These are phyloP conservation scores for Toxicodendron radicans DNA, from an alignment of 345 rosid species.

Conservation along the genomic window DNA sequence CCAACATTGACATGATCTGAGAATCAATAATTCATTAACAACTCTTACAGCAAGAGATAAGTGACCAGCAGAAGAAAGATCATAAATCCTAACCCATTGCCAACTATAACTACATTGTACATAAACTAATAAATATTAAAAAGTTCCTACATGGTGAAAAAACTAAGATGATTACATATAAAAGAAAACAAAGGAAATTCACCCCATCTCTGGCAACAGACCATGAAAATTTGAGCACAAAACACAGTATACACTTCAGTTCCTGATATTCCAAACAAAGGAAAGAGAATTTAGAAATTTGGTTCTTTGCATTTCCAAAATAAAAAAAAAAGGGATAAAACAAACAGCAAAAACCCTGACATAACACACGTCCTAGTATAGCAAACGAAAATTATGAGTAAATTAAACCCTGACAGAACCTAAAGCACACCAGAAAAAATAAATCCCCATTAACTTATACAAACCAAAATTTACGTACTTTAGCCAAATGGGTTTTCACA, in stretches of 20 bases:
- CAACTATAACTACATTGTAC: neutral
- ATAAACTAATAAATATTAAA: neutral
- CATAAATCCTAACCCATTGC: neutral
- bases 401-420: neutral
- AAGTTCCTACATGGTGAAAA: too few relatives aligned
- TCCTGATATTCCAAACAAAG: conserved; percentile 9
- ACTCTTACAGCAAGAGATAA: neutral
- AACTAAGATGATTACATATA: neutral
- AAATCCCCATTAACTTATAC: too few relatives aligned
- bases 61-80: neutral
- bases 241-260: neutral
- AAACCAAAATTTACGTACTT: neutral
- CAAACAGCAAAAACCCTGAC: neutral
- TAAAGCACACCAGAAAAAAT: neutral
- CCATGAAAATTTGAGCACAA: neutral
- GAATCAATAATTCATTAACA: neutral
- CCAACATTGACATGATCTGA: neutral
- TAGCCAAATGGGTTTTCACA: conserved; percentile 2
- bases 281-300: neutral
- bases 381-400: neutral
- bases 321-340: neutral
- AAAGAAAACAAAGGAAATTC: conserved; percentile 1
- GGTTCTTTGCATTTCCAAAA: neutral
- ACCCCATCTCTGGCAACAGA: neutral
- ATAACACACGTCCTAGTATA: neutral